A percentile compares a stretch with the other conserved stretches of the same genome.
Conservation (phyloP, 2,329 filamentous ascomycete genomes). For the Hypoxylon sp. region DNA sequence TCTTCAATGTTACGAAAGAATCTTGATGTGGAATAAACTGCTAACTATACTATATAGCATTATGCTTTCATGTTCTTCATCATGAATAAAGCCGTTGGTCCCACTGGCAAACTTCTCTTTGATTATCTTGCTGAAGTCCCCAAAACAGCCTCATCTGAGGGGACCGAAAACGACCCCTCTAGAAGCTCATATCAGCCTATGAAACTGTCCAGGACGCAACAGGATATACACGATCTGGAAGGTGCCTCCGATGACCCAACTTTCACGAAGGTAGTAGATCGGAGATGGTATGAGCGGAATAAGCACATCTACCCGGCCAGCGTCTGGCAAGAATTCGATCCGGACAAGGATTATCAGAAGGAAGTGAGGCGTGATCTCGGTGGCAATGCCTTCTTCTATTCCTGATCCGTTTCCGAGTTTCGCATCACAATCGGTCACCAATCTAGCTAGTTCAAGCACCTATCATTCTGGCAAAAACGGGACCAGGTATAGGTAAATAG, state of each 20-base stretch:
- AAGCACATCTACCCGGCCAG: conserved; percentile 99
- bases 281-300: conserved; percentile 96
- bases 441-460: conserved; percentile 59
- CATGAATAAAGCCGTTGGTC: conserved; percentile 84
- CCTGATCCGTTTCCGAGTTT: conserved; percentile 54
- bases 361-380: conserved; percentile 85
- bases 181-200: conserved; percentile 59
- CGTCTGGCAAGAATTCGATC: conserved; percentile 95
- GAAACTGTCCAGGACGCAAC: conserved; percentile 58
- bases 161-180: conserved; percentile 30
- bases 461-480: conserved; percentile 73
- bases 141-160: conserved; percentile 33
- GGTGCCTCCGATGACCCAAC: conserved; percentile 83
- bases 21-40: conserved; percentile 9
- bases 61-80: conserved; percentile 98
- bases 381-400: conserved; percentile 95
- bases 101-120: conserved; percentile 82
- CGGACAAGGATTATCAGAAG: conserved; percentile 85
- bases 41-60: conserved; percentile 72
- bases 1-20: conserved; percentile 6
- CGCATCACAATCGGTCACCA: conserved; percentile 31
- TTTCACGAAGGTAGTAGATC: conserved; percentile 93
- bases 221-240: conserved; percentile 74
- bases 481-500: conserved; percentile 63
- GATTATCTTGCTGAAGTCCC: conserved; percentile 74